Base-by-base conservation (phyloP, 2,329 filamentous ascomycete genomes). In the Cladophialophora immunda region DNA sequence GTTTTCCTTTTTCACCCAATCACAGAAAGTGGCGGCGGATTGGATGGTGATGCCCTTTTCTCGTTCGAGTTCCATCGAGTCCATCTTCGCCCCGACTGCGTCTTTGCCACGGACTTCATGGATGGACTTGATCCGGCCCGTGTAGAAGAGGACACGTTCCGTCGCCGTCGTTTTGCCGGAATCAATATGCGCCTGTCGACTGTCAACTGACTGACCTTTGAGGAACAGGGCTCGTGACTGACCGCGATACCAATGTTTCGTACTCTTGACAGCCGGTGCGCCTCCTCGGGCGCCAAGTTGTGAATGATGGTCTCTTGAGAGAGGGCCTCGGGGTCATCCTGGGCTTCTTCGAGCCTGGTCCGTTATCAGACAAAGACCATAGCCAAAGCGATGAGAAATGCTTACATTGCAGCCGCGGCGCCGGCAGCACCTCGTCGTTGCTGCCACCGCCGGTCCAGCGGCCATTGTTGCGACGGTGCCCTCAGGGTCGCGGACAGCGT, bases 21-120 rank as follows among this genome's bases (percentile, higher is more conserved):
- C 94, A 80, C 93, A 97, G 79, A 97, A 99, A 0, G 95, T 99
- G 27, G 95, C 95, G 11, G 95, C 95, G 73, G 94, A 98, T 80
- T 99, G 94, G 76, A 99, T 99, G 65, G 95, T 99, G 79, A 99
- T 99, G 75, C 95, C 95, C 84, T 97, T 97, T 80, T 98, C 95
- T 80, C 95, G 87, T 82, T 99, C 95, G 73, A 99, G 85, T 74
- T 99, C 95, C 95, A 99, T 99, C 29, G 94, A 97, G 84, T 99
- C 95, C 95, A 99, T 99, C 84, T 99, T 99, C 68, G 95, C 95
- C 71, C 95, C 95, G 47, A 97, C 93, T 38, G 92, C 88, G 85
- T 99, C 95, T 77, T 94, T 94, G 67, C 93, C 93, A 76, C 95
- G 89, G 52, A 99, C 95, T 82, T 99, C 95, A 83, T 99, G 95